Conservation (phyloP, 225 moss, liverwort and hornwort genomes). For the Bryoerythrophyllum caledonicum region DNA sequence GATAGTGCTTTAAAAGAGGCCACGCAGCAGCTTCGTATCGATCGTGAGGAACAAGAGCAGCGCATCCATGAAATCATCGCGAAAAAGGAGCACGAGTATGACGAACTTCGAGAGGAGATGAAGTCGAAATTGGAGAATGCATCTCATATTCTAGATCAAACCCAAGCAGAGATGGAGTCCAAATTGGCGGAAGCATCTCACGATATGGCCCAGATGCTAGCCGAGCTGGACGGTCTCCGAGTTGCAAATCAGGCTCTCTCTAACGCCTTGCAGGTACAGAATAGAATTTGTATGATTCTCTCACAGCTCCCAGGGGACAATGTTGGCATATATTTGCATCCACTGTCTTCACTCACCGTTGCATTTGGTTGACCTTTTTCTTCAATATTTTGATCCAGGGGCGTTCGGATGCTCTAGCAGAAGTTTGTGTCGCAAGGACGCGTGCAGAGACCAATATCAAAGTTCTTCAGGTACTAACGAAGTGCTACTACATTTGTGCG, state of each 20-base stretch:
- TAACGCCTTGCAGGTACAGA: conserved; percentile 48
- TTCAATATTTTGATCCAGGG: conserved; percentile 37
- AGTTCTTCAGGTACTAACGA: conserved; percentile 52
- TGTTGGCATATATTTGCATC: neutral
- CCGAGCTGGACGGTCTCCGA: conserved; percentile 52
- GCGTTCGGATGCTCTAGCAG: conserved; percentile 40
- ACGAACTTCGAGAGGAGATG: conserved; percentile 53
- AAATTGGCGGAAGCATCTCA: conserved; percentile 61
- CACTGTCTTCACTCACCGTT: neutral
- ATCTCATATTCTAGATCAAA: neutral
- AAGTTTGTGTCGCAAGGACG: conserved; percentile 41
- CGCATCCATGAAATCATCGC: conserved; percentile 59
- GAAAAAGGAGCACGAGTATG: conserved; percentile 72
- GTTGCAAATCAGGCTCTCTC: conserved; percentile 52
- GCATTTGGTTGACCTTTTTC: conserved; percentile 13
- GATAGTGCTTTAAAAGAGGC: conserved; percentile 86
- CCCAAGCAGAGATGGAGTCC: conserved; percentile 51
- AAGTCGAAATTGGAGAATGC: conserved; percentile 3
- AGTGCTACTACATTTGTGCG: no score
- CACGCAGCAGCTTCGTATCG: conserved; percentile 71
- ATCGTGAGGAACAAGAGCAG: conserved; percentile 77
- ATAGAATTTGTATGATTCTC: neutral
- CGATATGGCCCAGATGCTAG: no score
- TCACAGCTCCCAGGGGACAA: neutral
- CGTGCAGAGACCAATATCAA: conserved; percentile 50